Percentiles rank a stretch among this genome's conserved stretches.
phyloP scores from a whole-genome alignment of 1,284 basidiomycete species.

The Malassezia sympodialis region DNA sequence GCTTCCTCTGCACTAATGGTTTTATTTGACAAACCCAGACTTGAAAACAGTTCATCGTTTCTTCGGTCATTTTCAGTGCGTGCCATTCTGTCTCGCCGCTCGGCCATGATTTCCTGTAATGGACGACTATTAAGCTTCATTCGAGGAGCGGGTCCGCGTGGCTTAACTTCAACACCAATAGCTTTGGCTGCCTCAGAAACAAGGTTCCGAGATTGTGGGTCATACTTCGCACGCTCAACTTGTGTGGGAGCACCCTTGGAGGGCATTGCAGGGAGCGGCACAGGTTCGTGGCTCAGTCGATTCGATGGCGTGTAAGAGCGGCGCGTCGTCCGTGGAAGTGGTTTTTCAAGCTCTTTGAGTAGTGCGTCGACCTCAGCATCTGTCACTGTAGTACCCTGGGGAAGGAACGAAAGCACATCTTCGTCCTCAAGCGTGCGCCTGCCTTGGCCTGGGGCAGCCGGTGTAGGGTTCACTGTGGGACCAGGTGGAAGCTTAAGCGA shows the following conservation, averaged over 20 bases:
- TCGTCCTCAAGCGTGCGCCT: conserved; percentile 28
- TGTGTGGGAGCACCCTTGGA: neutral
- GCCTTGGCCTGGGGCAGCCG: conserved; percentile 19
- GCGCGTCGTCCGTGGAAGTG: conserved; percentile 9
- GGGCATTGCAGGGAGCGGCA: conserved; percentile 1
- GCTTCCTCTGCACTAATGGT: conserved; percentile 36
- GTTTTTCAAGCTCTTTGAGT: conserved; percentile 19
- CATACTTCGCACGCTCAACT: conserved; percentile 17
- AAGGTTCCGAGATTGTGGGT: conserved; percentile 28
- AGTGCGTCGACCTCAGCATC: conserved; percentile 32
- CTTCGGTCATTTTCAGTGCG: conserved; percentile 21
- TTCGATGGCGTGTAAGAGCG: conserved; percentile 8
- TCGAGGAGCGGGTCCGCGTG: conserved; percentile 4
- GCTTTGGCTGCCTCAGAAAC: conserved; percentile 35
- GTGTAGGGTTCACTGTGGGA: neutral
- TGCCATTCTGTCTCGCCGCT: conserved; percentile 8
- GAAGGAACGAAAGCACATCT: conserved; percentile 33
- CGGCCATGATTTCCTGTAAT: conserved; percentile 2
- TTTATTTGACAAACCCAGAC: conserved; percentile 33
- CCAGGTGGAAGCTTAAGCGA: neutral
- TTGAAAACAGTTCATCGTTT: conserved; percentile 39
- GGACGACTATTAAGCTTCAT: conserved; percentile 7
- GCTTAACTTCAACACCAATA: conserved; percentile 9
- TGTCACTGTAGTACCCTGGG: conserved; percentile 28
- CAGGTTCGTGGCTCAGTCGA: conserved; percentile 11